These are phyloP conservation scores for Cylindrotheca closterium DNA, from an alignment of 108 stramenopile species.

Conservation along the genomic window DNA sequence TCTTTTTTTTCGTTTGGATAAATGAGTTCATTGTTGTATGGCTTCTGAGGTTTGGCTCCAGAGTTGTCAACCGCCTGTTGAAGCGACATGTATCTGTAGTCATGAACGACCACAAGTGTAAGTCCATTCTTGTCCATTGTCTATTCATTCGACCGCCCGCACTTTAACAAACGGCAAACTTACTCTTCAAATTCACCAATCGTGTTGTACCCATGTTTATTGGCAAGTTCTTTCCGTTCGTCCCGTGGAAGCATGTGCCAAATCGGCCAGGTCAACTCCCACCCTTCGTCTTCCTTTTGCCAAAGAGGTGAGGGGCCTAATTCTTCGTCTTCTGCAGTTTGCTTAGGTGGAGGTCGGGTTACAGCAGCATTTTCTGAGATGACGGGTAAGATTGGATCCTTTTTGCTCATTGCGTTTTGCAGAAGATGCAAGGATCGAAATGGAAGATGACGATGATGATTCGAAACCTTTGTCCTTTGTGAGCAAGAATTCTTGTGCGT, in stretches of 20 bases:
- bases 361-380: no score
- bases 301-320: slow-evolving; percentile 18
- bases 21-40: slow-evolving; percentile 20
- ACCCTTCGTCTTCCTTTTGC: slow-evolving; percentile 46
- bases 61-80: slow-evolving; percentile 32
- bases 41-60: background rate
- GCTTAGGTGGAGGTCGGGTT: no score
- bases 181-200: slow-evolving; percentile 88
- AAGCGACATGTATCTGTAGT: slow-evolving; percentile 31
- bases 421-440: no score
- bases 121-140: no score
- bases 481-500: no score
- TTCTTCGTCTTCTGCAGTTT: background rate
- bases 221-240: slow-evolving; percentile 68
- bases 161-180: slow-evolving; percentile 63
- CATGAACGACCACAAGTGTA: no score
- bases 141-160: slow-evolving; percentile 47
- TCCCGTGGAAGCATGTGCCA: slow-evolving; percentile 78
- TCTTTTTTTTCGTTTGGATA: slow-evolving; percentile 5
- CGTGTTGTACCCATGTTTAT: slow-evolving; percentile 67
- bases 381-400: no score
- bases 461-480: no score
- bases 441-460: no score
- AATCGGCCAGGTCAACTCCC: slow-evolving; percentile 81
- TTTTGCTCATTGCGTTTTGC: no score